phyloP scores from a whole-genome alignment of 2,329 filamentous ascomycete species.

The Aureobasidium sp. region DNA sequence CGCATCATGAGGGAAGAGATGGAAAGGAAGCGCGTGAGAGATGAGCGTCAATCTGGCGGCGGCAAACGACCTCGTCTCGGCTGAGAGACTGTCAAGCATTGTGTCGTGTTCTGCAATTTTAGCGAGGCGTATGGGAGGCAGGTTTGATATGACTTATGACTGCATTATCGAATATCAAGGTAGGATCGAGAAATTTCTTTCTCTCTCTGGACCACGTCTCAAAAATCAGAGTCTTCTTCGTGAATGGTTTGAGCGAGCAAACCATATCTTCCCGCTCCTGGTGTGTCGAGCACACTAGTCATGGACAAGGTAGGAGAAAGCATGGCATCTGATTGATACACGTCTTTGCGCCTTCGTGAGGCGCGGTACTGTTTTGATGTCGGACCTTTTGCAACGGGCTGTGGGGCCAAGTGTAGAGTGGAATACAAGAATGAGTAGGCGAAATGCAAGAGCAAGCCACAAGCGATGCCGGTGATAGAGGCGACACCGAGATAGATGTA shows the following conservation, averaged over 20 bases:
- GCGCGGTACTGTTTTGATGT: constrained; percentile 30
- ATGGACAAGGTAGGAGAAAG: constrained; percentile 18
- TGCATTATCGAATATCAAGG: background rate
- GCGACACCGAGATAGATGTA: constrained; percentile 60
- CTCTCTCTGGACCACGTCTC: constrained; percentile 18
- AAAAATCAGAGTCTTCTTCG: constrained; percentile 55
- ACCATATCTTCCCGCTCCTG: constrained; percentile 37
- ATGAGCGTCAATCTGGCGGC: constrained; percentile 24
- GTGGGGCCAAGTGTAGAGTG: constrained; percentile 20
- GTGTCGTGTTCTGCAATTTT: background rate
- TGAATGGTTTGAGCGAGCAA: constrained; percentile 61
- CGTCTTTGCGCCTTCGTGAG: constrained; percentile 23
- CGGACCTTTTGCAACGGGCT: constrained; percentile 19
- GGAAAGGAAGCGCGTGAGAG: constrained; percentile 33
- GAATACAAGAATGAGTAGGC: constrained; percentile 46
- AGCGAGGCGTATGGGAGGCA: constrained; percentile 18
- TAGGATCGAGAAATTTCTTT: background rate
- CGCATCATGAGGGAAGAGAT: constrained; percentile 69
- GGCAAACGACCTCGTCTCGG: constrained; percentile 24
- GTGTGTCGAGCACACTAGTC: constrained; percentile 26
- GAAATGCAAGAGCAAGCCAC: constrained; percentile 54
- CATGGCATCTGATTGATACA: constrained; percentile 20
- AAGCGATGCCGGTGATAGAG: constrained; percentile 56
- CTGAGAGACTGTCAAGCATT: constrained; percentile 8
- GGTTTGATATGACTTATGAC: constrained; percentile 9